phyloP scores from a whole-genome alignment of 2,329 filamentous ascomycete species.

The Aureobasidium sp. region DNA sequence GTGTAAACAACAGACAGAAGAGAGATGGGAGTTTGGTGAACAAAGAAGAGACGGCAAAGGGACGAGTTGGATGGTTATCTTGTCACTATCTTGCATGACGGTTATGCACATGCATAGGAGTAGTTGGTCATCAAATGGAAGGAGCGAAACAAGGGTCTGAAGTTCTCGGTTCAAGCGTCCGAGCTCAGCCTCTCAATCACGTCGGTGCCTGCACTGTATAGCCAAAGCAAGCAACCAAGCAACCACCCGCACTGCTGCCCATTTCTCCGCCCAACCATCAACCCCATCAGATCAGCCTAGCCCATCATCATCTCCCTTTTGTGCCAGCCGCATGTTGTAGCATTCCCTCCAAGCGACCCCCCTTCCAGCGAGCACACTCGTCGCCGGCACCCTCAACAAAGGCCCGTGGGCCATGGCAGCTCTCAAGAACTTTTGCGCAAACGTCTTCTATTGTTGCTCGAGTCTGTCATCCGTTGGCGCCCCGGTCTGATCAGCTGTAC shows the following conservation, averaged over 20 bases:
- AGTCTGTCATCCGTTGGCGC: slow-evolving; percentile 21
- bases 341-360: neutral
- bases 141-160: slow-evolving; percentile 1
- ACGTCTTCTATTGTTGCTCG: slow-evolving; percentile 30
- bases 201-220: too few species aligned
- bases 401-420: slow-evolving; percentile 18
- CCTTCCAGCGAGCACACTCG: neutral
- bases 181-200: slow-evolving; percentile 8
- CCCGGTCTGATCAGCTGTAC: neutral
- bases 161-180: neutral
- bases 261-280: neutral
- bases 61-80: neutral
- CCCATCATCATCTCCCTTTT: neutral
- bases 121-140: too few species aligned
- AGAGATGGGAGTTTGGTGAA: neutral
- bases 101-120: too few species aligned
- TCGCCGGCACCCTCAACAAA: neutral
- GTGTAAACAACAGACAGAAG: neutral
- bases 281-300: too few species aligned
- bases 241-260: too few species aligned
- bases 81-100: too few species aligned
- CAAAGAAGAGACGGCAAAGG: neutral
- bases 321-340: slow-evolving; percentile 10
- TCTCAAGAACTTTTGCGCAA: slow-evolving; percentile 28
- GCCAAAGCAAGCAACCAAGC: too few species aligned